Base-by-base conservation (phyloP, 164 flowering plant species). In the Vitis cinerea region DNA sequence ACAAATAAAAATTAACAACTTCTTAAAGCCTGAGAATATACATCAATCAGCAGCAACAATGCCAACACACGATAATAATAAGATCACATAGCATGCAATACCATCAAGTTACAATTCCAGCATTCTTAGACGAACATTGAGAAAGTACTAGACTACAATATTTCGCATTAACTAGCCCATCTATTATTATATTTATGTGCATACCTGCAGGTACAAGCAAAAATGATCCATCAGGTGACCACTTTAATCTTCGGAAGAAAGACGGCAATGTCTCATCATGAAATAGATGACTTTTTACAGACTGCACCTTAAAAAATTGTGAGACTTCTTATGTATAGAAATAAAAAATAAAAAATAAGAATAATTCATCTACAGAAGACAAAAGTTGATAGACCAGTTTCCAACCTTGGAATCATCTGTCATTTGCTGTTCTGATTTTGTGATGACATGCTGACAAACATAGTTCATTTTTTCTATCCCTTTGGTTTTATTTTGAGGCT, bases 201-300 rank as follows among this genome's bases (percentile, higher is more conserved):
- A 59, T 77, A 96, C 99, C 99, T 82, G 98, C 97, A 67, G 99
- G 99, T 27, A 80, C 95, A 63, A 96, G 73, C 72, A 96, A 81
- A 85, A 96, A 93, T 14, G 97, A 90, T 47, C 99, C 99, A 84
- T 96, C 99, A 69, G 97, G 97, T 7, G 99, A 92, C 99, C 99
- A 96, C 14, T 92, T 86, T 81, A 93, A 82, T 82, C 98, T 88
- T 75, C 99, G 86, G 80, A 96, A 96, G 83, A 96, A 93, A 74
- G 99, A 96, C 63, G 97, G 97, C 71, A 93, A 73, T 58, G 99
- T 96, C 86, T 96, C 99, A 69, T 96, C 98, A 81, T 84, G 98
- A 82, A 96, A 96, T 61, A 96, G 95, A 82, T 92, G 89, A 69
- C 14, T 74, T 82, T 82, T 93, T 15, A 76, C 58, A 44, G 85